Percentiles rank a stretch among this genome's conserved stretches.
Evolutionary conservation across 257 asterid species (phyloP).

Genomic region (Solanum megistacrolobum): DNA sequence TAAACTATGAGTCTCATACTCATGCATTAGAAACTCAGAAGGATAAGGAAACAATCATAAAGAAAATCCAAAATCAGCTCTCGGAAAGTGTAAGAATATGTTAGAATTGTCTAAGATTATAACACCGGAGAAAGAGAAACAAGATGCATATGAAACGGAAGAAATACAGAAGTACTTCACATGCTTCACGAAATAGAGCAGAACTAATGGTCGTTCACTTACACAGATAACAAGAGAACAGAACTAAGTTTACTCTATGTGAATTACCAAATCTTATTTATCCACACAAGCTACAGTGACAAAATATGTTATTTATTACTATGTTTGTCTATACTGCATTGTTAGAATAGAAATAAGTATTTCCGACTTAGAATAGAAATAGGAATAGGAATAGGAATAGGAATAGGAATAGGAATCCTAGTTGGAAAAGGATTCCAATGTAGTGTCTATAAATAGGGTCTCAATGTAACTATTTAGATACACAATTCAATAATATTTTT

Average conservation of each 20-base stretch:
- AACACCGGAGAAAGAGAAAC: background rate
- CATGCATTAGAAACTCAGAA: background rate
- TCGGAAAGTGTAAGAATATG: background rate
- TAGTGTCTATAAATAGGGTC: no score
- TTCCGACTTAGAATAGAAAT: no score
- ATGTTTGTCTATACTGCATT: background rate
- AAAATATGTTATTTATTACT: background rate
- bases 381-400: no score
- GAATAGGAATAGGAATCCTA: no score
- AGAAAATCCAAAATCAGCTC: background rate
- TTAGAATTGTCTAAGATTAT: background rate
- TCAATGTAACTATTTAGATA: no score
- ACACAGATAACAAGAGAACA: background rate
- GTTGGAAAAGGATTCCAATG: no score
- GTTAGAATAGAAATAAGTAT: no score
- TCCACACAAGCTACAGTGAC: background rate
- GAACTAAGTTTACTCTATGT: background rate
- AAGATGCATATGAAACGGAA: background rate
- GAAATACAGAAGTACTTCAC: background rate
- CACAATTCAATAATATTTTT: no score
- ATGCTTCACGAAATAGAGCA: background rate
- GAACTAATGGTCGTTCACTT: background rate
- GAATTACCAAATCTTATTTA: background rate
- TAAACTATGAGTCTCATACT: background rate
- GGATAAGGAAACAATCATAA: background rate